phyloP scores from a whole-genome alignment of 345 rosid genomes.

The Eucalyptus sideroxylon region DNA sequence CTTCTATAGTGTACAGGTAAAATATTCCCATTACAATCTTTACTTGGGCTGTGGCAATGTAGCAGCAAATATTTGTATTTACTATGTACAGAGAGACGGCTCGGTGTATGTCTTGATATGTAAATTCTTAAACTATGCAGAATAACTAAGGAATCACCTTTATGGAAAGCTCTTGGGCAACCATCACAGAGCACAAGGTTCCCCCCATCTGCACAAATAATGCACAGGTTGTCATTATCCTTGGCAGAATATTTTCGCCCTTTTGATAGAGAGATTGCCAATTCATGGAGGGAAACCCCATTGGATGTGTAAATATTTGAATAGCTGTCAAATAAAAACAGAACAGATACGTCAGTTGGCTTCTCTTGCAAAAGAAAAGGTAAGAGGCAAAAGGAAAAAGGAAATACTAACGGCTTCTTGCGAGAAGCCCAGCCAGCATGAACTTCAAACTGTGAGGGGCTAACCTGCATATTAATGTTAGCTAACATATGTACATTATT shows the following conservation, averaged over 20 bases:
- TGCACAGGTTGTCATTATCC: slow-evolving; percentile 79
- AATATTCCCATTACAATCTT: neutral
- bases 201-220: slow-evolving; percentile 94
- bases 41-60: neutral
- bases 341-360: neutral
- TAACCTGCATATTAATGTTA: slow-evolving; percentile 50
- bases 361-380: neutral
- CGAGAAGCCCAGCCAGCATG: slow-evolving; percentile 99
- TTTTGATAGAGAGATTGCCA: slow-evolving; percentile 79
- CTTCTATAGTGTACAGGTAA: neutral
- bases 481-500: neutral
- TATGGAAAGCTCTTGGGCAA: slow-evolving; percentile 97
- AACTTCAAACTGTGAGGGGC: slow-evolving; percentile 93
- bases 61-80: neutral
- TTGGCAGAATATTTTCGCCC: slow-evolving; percentile 58
- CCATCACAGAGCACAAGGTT: slow-evolving; percentile 88
- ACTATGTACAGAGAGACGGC: neutral
- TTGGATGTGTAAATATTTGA: slow-evolving; percentile 89
- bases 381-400: neutral
- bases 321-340: slow-evolving; percentile 46
- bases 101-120: neutral
- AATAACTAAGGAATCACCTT: neutral
- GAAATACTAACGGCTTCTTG: slow-evolving; percentile 74
- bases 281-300: slow-evolving; percentile 97
- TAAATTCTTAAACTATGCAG: neutral